Conservation (phyloP, 1,139 yeast genomes). For the Kurtzmaniella quercitrusa region DNA sequence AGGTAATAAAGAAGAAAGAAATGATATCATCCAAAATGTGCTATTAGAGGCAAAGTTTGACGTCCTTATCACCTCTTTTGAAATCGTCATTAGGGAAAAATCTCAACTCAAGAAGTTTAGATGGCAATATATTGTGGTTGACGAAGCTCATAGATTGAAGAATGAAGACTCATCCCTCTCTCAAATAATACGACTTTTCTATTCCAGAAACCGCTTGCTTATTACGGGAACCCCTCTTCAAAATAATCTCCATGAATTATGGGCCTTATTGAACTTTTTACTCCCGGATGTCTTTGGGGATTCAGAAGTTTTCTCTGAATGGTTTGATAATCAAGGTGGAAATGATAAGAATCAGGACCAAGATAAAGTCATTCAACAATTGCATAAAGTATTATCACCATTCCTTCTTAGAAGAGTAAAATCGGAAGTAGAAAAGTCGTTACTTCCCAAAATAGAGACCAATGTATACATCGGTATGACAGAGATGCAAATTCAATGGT, state of each 20-base stretch:
- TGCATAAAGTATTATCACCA: conserved; percentile 83
- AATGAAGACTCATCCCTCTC: conserved; percentile 73
- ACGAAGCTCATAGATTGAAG: conserved; percentile 79
- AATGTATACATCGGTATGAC: conserved; percentile 72
- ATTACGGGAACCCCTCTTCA: conserved; percentile 83
- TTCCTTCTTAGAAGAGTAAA: conserved; percentile 71
- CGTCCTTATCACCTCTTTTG: conserved; percentile 70
- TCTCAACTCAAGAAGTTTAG: conserved; percentile 56
- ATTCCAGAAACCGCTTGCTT: conserved; percentile 62
- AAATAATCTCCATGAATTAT: conserved; percentile 71
- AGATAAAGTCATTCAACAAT: conserved; percentile 69
- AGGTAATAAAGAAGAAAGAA: conserved; percentile 69
- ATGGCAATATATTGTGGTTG: conserved; percentile 75
- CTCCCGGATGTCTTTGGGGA: conserved; percentile 78
- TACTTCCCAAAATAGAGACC: conserved; percentile 69
- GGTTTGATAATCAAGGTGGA: conserved; percentile 45
- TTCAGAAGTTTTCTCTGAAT: conserved; percentile 67
- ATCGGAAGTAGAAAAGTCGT: conserved; percentile 73
- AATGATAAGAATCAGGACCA: conserved; percentile 25
- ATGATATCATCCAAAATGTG: conserved; percentile 44
- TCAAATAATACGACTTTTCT: conserved; percentile 70
- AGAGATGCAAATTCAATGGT: conserved; percentile 75
- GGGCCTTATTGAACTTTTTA: conserved; percentile 74
- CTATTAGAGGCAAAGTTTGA: conserved; percentile 65
- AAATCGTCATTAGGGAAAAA: conserved; percentile 73